Evolutionary conservation across 2,329 filamentous ascomycete genomes (phyloP).

Genomic region (Alternaria gansuensis): DNA sequence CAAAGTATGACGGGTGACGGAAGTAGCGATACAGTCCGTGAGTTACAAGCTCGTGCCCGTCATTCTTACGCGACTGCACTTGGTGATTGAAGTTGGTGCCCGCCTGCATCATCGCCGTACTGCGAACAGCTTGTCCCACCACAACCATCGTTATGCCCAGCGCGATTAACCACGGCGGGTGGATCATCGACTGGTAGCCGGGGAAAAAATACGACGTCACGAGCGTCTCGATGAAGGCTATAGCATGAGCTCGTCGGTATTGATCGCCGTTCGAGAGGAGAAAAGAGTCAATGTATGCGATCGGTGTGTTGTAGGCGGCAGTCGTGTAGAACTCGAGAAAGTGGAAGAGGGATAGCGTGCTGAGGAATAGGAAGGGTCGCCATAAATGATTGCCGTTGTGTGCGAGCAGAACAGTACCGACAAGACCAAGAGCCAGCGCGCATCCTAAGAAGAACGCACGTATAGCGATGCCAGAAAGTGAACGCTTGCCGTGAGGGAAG

Average conservation of each 20-base stretch:
- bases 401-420: constrained; percentile 41
- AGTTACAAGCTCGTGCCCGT: constrained; percentile 82
- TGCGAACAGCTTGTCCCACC: constrained; percentile 77
- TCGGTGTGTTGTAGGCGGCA: constrained; percentile 79
- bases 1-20: constrained; percentile 93
- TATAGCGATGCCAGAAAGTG: constrained; percentile 58
- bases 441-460: constrained; percentile 58
- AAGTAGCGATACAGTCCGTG: constrained; percentile 78
- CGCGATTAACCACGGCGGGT: constrained; percentile 50
- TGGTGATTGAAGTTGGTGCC: constrained; percentile 90
- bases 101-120: constrained; percentile 87
- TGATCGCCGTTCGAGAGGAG: constrained; percentile 85
- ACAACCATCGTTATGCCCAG: constrained; percentile 71
- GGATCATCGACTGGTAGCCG: constrained; percentile 54
- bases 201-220: constrained; percentile 67
- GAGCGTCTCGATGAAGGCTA: constrained; percentile 77
- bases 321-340: constrained; percentile 97
- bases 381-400: constrained; percentile 59
- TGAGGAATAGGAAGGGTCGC: constrained; percentile 70
- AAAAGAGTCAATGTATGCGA: constrained; percentile 78
- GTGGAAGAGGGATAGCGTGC: constrained; percentile 80
- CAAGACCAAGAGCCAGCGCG: constrained; percentile 46
- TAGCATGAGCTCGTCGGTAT: constrained; percentile 83
- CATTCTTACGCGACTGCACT: constrained; percentile 73
- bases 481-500: constrained; percentile 55